Percentiles rank a stretch among this genome's conserved stretches.
Evolutionary conservation across 495 filamentous ascomycete genomes (phyloP).

Genomic region (Talaromyces thailandensis): DNA sequence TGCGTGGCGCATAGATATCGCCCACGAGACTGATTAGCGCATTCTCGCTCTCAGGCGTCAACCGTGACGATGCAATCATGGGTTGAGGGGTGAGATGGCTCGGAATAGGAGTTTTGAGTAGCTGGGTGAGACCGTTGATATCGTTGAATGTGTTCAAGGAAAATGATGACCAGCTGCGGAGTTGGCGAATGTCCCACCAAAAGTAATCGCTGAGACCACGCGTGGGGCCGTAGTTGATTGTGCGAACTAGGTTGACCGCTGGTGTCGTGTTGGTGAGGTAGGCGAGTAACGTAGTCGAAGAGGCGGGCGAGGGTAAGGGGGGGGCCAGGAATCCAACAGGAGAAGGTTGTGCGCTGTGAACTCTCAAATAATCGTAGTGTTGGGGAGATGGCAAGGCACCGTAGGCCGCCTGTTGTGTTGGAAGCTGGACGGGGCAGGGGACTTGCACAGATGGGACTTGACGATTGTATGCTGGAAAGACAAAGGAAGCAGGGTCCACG

Average conservation of each 20-base stretch:
- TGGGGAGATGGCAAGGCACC: constrained; percentile 26
- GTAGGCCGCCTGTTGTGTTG: constrained; percentile 23
- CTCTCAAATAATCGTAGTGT: constrained; percentile 30
- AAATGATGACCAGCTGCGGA: constrained; percentile 75
- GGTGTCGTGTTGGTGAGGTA: constrained; percentile 77
- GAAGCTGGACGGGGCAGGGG: constrained; percentile 15
- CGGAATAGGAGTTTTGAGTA: constrained; percentile 64
- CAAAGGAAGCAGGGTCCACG: constrained; percentile 35
- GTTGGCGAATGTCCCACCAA: constrained; percentile 90
- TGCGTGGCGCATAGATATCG: constrained; percentile 63
- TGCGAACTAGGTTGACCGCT: constrained; percentile 71
- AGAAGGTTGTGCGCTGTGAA: constrained; percentile 36
- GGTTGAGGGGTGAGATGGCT: constrained; percentile 49
- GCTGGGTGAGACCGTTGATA: constrained; percentile 60
- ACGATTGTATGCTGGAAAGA: constrained; percentile 25
- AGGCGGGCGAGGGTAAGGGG: constrained; percentile 21
- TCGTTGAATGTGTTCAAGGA: constrained; percentile 59
- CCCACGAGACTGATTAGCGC: constrained; percentile 61
- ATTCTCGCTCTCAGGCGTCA: constrained; percentile 65
- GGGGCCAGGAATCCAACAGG: constrained; percentile 36
- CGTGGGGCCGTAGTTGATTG: constrained; percentile 59
- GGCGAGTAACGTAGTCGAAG: constrained; percentile 63
- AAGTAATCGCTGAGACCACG: constrained; percentile 70
- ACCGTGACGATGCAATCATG: constrained; percentile 34
- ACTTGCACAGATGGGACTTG: constrained; percentile 12